Percentiles rank a stretch among this genome's conserved stretches.
These are phyloP conservation scores for Phaeosphaeriaceae sp. DNA, from an alignment of 2,329 filamentous ascomycete species.

Conservation along the genomic window DNA sequence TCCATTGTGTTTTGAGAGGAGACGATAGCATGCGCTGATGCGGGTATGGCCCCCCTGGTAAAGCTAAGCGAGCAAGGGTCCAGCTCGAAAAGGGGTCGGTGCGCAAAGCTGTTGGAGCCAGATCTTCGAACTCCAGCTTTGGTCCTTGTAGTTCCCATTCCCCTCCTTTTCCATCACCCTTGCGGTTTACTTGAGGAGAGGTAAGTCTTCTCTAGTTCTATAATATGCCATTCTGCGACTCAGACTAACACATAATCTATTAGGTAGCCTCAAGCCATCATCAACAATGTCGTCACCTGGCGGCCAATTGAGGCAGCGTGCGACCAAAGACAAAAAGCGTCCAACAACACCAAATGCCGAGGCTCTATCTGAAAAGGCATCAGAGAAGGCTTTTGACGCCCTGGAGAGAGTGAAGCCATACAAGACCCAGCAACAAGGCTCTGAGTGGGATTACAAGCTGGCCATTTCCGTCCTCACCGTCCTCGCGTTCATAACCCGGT, in stretches of 20 bases:
- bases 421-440: conserved; percentile 47
- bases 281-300: conserved; percentile 47
- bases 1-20: neutral
- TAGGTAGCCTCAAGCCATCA: conserved; percentile 35
- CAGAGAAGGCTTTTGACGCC: conserved; percentile 37
- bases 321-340: conserved; percentile 48
- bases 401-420: conserved; percentile 44
- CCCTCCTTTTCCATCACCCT: conserved; percentile 20
- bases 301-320: conserved; percentile 46
- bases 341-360: conserved; percentile 46
- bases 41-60: neutral
- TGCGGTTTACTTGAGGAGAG: conserved; percentile 26
- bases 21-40: neutral
- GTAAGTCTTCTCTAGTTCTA: conserved; percentile 21
- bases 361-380: conserved; percentile 17
- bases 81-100: conserved; percentile 14
- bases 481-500: conserved; percentile 87
- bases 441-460: conserved; percentile 86
- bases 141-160: conserved; percentile 22
- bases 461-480: conserved; percentile 77
- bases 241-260: conserved; percentile 20
- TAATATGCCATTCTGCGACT: neutral
- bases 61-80: neutral
- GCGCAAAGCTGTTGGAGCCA: conserved; percentile 23
- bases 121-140: conserved; percentile 27